Conservation (phyloP, 306 rosid genomes). For the Hippophae gyantsensis region DNA sequence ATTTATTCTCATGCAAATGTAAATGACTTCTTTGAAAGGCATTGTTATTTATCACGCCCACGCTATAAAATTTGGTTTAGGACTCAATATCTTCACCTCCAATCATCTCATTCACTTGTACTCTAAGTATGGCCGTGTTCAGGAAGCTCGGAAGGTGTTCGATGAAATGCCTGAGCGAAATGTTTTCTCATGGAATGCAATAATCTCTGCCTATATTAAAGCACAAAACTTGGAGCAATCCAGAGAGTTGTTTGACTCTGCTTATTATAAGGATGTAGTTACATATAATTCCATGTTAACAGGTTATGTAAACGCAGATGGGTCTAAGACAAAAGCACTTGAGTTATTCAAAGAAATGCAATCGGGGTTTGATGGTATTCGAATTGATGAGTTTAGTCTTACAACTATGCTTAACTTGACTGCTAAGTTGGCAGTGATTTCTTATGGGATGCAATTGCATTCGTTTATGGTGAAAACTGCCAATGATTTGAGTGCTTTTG, state of each 20-base stretch:
- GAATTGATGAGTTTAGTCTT: slow-evolving; percentile 54
- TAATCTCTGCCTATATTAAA: slow-evolving; percentile 46
- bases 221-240: slow-evolving; percentile 49
- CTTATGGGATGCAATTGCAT: slow-evolving; percentile 65
- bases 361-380: slow-evolving; percentile 21
- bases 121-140: slow-evolving; percentile 28
- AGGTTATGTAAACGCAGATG: slow-evolving; percentile 41
- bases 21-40: slow-evolving; percentile 40
- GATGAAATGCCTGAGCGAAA: slow-evolving; percentile 63
- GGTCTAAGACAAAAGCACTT: slow-evolving; percentile 40
- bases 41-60: slow-evolving; percentile 34
- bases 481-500: slow-evolving; percentile 36
- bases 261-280: slow-evolving; percentile 49
- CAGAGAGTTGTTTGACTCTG: slow-evolving; percentile 35
- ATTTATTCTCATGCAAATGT: no score
- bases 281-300: slow-evolving; percentile 63
- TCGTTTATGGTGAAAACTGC: slow-evolving; percentile 67
- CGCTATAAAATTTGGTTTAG: slow-evolving; percentile 43
- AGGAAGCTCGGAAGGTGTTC: slow-evolving; percentile 51
- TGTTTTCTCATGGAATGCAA: slow-evolving; percentile 67
- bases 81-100: slow-evolving; percentile 34
- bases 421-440: slow-evolving; percentile 34
- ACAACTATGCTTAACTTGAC: slow-evolving; percentile 59
- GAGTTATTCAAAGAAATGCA: slow-evolving; percentile 50
- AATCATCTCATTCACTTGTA: slow-evolving; percentile 53